A percentile compares a stretch with the other conserved stretches of the same genome.
Conservation (phyloP, 2,329 filamentous ascomycete genomes). For the Ceratocystis papillata region DNA sequence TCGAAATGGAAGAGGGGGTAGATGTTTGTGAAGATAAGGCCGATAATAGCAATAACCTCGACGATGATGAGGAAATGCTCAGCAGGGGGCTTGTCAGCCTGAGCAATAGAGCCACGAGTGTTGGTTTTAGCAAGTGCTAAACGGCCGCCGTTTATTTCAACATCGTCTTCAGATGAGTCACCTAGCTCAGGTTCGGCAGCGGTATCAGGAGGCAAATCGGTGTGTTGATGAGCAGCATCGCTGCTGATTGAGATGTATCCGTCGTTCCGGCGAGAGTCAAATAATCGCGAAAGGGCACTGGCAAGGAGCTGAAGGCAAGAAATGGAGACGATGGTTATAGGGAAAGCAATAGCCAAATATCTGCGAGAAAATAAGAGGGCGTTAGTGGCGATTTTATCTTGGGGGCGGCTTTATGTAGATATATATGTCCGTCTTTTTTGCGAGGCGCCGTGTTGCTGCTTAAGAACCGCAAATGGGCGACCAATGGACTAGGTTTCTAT, state of each 20-base stretch:
- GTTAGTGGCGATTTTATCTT: neutral
- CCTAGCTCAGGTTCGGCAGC: constrained; percentile 34
- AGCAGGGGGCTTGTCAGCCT: constrained; percentile 64
- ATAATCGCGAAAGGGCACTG: constrained; percentile 28
- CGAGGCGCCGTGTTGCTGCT: neutral
- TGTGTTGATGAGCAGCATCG: constrained; percentile 36
- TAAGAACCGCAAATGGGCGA: constrained; percentile 12
- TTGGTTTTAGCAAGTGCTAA: constrained; percentile 49
- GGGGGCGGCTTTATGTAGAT: neutral
- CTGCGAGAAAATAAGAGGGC: constrained; percentile 36
- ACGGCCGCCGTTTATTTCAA: constrained; percentile 48
- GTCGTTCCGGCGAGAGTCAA: neutral
- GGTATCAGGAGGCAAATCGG: constrained; percentile 42
- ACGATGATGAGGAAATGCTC: constrained; percentile 59
- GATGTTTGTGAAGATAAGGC: constrained; percentile 58
- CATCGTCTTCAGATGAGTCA: constrained; percentile 47
- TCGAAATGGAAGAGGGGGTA: constrained; percentile 45
- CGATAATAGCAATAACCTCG: constrained; percentile 65
- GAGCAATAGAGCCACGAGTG: constrained; percentile 54
- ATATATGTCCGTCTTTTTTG: neutral
- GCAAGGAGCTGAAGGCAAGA: constrained; percentile 58
- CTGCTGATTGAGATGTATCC: constrained; percentile 22
- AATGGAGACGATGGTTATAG: constrained; percentile 56
- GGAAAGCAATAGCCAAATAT: constrained; percentile 70
- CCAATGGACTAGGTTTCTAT: neutral